phyloP scores from a whole-genome alignment of 2,329 filamentous ascomycete genomes.

The Alternaria consortialis region DNA sequence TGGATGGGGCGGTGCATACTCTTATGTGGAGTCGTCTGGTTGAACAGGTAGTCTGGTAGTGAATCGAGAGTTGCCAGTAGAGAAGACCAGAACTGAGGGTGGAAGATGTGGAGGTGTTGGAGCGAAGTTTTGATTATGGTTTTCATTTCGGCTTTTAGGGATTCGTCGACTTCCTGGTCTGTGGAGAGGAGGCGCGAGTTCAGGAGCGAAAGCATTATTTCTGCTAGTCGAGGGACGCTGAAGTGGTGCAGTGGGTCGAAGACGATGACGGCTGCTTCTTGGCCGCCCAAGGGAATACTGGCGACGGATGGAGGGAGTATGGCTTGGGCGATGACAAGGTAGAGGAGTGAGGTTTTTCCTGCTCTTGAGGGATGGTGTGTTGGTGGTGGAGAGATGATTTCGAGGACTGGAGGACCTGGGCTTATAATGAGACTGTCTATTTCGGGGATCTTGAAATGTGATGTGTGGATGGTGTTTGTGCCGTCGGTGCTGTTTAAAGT shows the following conservation, averaged over 20 bases:
- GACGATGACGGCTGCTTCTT: conserved; percentile 57
- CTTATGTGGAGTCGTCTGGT: conserved; percentile 55
- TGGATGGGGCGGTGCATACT: conserved; percentile 59
- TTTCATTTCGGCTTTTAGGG: conserved; percentile 22
- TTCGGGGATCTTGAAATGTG: conserved; percentile 54
- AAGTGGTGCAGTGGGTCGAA: conserved; percentile 67
- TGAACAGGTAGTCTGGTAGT: conserved; percentile 62
- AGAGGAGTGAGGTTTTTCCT: conserved; percentile 68
- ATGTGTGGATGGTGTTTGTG: not conserved
- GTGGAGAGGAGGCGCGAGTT: not conserved
- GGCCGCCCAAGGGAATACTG: conserved; percentile 52
- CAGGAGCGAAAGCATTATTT: conserved; percentile 43
- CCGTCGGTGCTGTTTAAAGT: not conserved
- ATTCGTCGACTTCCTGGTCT: not conserved
- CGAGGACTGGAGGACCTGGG: conserved; percentile 50
- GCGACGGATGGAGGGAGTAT: conserved; percentile 56
- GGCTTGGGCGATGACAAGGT: conserved; percentile 62
- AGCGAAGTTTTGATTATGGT: conserved; percentile 54
- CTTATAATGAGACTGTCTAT: conserved; percentile 54
- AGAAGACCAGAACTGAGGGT: conserved; percentile 60
- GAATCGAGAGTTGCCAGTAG: conserved; percentile 60
- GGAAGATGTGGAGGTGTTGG: conserved; percentile 67
- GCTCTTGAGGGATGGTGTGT: conserved; percentile 53
- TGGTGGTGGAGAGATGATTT: conserved; percentile 60
- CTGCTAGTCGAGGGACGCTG: conserved; percentile 58